These are phyloP conservation scores for Discostella pseudostelligera DNA, from an alignment of 108 stramenopile genomes.

Conservation along the genomic window DNA sequence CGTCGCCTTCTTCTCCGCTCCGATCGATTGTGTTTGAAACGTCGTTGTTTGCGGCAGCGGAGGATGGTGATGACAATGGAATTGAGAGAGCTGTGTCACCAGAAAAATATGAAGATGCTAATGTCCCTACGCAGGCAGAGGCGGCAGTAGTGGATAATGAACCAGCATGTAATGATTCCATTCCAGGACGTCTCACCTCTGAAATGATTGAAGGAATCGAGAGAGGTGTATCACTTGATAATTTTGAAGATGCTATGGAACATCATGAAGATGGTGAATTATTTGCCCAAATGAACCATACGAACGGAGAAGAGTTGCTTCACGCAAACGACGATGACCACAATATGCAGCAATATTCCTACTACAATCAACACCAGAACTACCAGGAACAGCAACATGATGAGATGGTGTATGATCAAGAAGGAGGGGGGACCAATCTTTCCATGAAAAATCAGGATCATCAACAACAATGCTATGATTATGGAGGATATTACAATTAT, in stretches of 20 bases:
- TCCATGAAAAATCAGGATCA: not conserved
- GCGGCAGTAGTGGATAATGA: too few relatives aligned
- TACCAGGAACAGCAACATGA: not conserved
- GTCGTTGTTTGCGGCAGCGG: not conserved
- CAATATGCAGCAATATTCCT: too few relatives aligned
- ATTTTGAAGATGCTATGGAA: conserved; percentile 32
- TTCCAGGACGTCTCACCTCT: too few relatives aligned
- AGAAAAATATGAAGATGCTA: too few relatives aligned
- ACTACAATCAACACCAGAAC: not conserved
- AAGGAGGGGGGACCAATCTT: not conserved
- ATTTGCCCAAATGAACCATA: not conserved
- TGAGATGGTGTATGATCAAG: not conserved
- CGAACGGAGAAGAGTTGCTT: not conserved
- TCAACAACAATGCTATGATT: not conserved
- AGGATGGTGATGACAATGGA: too few relatives aligned
- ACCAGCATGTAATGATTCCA: too few relatives aligned
- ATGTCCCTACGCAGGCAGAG: too few relatives aligned
- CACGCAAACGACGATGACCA: too few relatives aligned
- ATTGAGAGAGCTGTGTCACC: too few relatives aligned
- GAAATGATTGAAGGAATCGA: not conserved
- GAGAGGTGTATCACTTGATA: not conserved
- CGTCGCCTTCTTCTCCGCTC: not conserved
- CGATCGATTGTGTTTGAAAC: not conserved
- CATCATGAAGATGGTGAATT: not conserved
- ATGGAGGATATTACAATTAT: conserved; percentile 12